Evolutionary conservation across 108 stramenopile genomes (phyloP).

Genomic region (Aureococcus anophagefferens): DNA sequence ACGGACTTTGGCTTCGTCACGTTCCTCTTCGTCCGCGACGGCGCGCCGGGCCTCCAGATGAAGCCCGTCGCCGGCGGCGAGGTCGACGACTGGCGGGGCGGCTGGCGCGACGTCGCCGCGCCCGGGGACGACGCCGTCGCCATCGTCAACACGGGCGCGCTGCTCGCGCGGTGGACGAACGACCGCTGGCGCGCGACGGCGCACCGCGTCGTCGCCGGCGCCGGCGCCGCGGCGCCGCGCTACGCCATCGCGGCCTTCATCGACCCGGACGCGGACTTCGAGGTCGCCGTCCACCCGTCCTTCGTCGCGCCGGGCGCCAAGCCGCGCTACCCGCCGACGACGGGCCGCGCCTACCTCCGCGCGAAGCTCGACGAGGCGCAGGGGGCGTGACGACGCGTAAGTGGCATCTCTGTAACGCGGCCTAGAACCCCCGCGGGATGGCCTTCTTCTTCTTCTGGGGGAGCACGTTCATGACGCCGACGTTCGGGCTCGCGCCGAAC

Average conservation of each 20-base stretch:
- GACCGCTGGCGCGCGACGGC: conserved; percentile 42
- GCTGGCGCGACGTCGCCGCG: conserved; percentile 21
- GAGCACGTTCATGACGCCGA: conserved; percentile 48
- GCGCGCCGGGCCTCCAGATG: conserved; percentile 23
- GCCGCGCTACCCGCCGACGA: background rate
- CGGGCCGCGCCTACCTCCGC: background rate
- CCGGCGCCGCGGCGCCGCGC: conserved; percentile 5
- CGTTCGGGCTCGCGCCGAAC: conserved; percentile 37
- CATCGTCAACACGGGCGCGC: conserved; percentile 43
- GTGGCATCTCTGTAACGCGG: too few species aligned
- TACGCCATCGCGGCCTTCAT: conserved; percentile 31
- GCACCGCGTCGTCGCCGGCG: conserved; percentile 31
- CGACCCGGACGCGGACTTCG: conserved; percentile 20
- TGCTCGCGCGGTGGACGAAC: conserved; percentile 44
- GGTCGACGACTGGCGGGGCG: conserved; percentile 1
- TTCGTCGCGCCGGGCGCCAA: background rate
- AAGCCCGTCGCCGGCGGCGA: conserved; percentile 25
- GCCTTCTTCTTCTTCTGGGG: too few species aligned
- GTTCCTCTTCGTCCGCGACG: conserved; percentile 25
- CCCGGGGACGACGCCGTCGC: conserved; percentile 7
- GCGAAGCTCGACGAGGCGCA: background rate
- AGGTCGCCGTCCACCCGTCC: conserved; percentile 3
- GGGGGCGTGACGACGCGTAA: too few species aligned
- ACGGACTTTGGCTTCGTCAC: conserved; percentile 39
- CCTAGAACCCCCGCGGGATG: too few species aligned